phyloP scores from a whole-genome alignment of 345 rosid genomes.

The Geranium brycei region DNA sequence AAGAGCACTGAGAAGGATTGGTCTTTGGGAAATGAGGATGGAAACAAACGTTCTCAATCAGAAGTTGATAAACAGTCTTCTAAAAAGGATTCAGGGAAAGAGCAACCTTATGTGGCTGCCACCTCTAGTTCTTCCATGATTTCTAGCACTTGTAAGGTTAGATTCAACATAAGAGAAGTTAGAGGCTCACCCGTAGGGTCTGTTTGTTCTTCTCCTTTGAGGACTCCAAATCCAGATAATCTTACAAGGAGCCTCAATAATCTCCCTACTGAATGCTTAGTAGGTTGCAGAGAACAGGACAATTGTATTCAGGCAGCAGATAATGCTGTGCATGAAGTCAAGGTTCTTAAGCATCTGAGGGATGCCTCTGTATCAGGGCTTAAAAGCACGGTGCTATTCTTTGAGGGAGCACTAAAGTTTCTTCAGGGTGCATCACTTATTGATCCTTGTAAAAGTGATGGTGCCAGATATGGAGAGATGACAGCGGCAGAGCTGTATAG shows the following conservation, averaged over 20 bases:
- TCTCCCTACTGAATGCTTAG: background rate
- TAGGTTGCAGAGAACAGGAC: background rate
- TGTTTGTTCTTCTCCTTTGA: background rate
- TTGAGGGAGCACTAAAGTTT: conserved; percentile 13
- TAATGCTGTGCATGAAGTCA: background rate
- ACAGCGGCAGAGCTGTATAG: conserved; percentile 1
- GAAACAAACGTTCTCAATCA: background rate
- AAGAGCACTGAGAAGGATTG: background rate
- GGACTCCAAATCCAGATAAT: background rate
- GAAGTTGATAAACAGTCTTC: background rate
- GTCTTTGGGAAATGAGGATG: background rate
- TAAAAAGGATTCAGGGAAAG: background rate
- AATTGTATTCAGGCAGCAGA: background rate
- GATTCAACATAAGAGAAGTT: background rate
- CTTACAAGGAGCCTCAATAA: background rate
- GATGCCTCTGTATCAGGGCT: background rate
- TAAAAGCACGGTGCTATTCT: conserved; percentile 6
- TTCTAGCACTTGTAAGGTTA: background rate
- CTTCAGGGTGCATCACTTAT: conserved; percentile 11
- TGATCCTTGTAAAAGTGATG: background rate
- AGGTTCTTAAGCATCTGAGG: background rate
- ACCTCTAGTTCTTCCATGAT: background rate
- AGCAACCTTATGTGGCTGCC: background rate
- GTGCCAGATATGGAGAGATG: conserved; percentile 7
- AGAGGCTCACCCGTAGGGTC: background rate